Evolutionary conservation across 2,329 filamentous ascomycete species (phyloP).

Genomic region (Colletotrichum sp.): DNA sequence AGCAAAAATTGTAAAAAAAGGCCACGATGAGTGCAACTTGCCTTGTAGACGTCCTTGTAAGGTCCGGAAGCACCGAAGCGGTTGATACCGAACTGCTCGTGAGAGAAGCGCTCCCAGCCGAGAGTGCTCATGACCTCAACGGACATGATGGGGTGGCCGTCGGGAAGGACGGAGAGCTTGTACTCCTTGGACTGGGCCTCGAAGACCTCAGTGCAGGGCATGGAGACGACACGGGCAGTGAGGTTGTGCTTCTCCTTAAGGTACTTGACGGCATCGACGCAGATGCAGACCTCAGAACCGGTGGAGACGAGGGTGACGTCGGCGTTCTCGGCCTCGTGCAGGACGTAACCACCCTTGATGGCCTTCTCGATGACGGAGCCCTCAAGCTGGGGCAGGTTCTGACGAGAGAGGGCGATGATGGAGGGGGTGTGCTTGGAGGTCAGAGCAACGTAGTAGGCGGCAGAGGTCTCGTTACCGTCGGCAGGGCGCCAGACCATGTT

Average conservation of each 20-base stretch:
- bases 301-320: conserved; percentile 91
- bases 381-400: conserved; percentile 98
- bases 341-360: conserved; percentile 94
- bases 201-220: conserved; percentile 98
- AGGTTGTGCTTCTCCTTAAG: conserved; percentile 88
- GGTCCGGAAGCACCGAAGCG: conserved; percentile 96
- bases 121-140: conserved; percentile 97
- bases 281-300: conserved; percentile 94
- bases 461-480: conserved; percentile 97
- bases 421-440: conserved; percentile 89
- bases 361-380: conserved; percentile 88
- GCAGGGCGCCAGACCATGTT: conserved; percentile 99
- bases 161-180: conserved; percentile 88
- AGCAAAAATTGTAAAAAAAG: conserved; percentile 27
- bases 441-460: conserved; percentile 94
- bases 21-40: conserved; percentile 41
- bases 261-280: conserved; percentile 89
- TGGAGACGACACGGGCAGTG: conserved; percentile 89
- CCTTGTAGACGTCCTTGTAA: conserved; percentile 98
- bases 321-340: conserved; percentile 83
- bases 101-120: conserved; percentile 98
- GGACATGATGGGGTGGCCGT: conserved; percentile 90
- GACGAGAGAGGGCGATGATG: conserved; percentile 93
- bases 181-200: conserved; percentile 95
- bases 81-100: conserved; percentile 99